Conservation (phyloP, 768 basidiomycete species). For the Amanita inopinata region DNA sequence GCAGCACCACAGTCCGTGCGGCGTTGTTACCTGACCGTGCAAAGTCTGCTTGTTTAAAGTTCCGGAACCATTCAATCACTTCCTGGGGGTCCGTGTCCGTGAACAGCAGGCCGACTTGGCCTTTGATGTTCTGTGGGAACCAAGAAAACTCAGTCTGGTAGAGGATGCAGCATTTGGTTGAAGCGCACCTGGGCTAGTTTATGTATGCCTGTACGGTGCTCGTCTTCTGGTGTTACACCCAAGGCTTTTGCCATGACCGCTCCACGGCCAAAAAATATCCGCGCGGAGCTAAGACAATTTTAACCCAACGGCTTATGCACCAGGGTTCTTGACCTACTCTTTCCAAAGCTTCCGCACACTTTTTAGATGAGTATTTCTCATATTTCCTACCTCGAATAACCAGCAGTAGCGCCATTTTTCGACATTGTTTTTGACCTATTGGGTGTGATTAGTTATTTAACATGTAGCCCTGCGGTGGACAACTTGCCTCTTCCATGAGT, state of each 20-base stretch:
- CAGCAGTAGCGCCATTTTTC: slow-evolving; percentile 95
- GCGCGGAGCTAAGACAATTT: slow-evolving; percentile 51
- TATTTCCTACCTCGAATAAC: slow-evolving; percentile 90
- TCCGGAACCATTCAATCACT: slow-evolving; percentile 89
- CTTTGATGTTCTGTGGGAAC: slow-evolving; percentile 72
- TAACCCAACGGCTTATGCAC: slow-evolving; percentile 2
- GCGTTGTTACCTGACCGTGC: slow-evolving; percentile 83
- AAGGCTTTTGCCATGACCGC: slow-evolving; percentile 95
- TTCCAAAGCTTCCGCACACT: slow-evolving; percentile 92
- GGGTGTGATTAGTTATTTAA: not conserved
- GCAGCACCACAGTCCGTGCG: slow-evolving; percentile 61
- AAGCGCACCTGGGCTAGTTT: slow-evolving; percentile 71
- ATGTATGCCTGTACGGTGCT: slow-evolving; percentile 69
- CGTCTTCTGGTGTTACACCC: slow-evolving; percentile 78
- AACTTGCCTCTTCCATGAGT: slow-evolving; percentile 57
- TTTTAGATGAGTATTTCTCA: slow-evolving; percentile 92
- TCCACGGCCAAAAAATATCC: slow-evolving; percentile 81
- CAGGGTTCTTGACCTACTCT: slow-evolving; percentile 43
- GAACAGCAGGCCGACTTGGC: slow-evolving; percentile 89
- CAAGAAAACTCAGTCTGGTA: no score
- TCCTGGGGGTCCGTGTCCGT: slow-evolving; percentile 87
- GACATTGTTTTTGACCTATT: slow-evolving; percentile 67
- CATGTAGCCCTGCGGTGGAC: not conserved
- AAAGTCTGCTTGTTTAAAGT: slow-evolving; percentile 85
- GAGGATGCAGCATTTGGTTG: no score